Evolutionary conservation across 495 filamentous ascomycete species (phyloP), one percentile per base, ranked within the genome.

Genomic region (Bombardia bombarda): DNA sequence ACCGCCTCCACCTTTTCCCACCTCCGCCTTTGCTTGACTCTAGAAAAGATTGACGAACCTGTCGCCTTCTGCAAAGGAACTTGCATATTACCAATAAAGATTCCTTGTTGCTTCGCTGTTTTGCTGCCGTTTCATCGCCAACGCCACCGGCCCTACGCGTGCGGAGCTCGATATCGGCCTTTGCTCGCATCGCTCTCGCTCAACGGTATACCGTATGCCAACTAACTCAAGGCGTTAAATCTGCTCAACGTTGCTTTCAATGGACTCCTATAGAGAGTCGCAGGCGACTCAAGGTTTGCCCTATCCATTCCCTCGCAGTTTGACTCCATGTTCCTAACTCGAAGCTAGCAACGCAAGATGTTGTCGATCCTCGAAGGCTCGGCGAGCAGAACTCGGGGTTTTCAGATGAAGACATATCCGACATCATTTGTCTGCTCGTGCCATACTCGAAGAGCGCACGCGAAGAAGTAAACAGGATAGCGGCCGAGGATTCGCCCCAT

Each of bases 391-490:
- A 79, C 49, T 90, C 88, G 17, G 85, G 83, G 20, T 74, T 92
- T 10, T 81, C 73, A 37, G 84, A 87, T 32, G 67, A 87, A 46
- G 90, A 95, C 52, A 73, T 89, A 22, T 71, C 85, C 22, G 90
- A 95, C 51, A 86, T 96, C 46, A 76, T 96, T 38, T 93, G 87
- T 63, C 82, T 95, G 35, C 74, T 98, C 3, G 79, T 92, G 45
- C 90, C 92, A 2, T 76, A 75, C 38, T 86, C 89, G 0, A 72
- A 75, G 30, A 69, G 74, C 6, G 89, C 92, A 2, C 79, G 79
- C 51, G 62, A 68, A 41, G 82, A 86, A 36, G 80, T 95, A 12
- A 61, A 66, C 31, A 51, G 61, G 1, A 72, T 84, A 33, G 74
- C 74, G 18, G 20, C 49, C 37, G 58, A 66, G 42, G 65, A 57